Evolutionary conservation across 1,284 basidiomycete genomes (phyloP), one percentile per base, ranked within the genome.

Genomic region (Laetiporus sulphureus): DNA sequence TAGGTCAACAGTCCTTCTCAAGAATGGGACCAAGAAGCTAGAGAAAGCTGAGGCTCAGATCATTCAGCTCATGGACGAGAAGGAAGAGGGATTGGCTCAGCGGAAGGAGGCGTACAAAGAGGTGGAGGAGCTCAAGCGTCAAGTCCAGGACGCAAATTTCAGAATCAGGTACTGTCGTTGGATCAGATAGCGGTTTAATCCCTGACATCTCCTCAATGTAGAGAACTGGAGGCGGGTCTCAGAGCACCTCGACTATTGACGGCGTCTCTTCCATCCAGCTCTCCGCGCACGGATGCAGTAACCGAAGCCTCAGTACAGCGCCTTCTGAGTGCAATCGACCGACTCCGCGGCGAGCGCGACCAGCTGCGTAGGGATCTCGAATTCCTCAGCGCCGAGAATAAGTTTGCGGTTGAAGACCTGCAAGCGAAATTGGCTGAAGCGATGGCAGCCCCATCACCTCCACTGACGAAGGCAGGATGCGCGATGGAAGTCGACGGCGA

Each of bases 321-420:
- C 27, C 66, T 88, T 22, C 65, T 88, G 32, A 62, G 63, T 29
- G 74, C 83, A 3, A 69, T 89, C 34, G 72, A 75, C 15, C 76
- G 85, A 23, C 62, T 91, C 21, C 79, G 89, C 12, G 57, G 58
- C 3, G 87, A 91, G 53, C 71, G 88, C 6, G 81, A 91, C 50
- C 67, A 66, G 30, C 67, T 87, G 13, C 71, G 72, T 43, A 69
- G 78, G 13, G 73, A 80, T 43, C 58, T 90, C 12, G 72, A 84
- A 32, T 91, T 88, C 62, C 63, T 82, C 32, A 72, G 82, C 50
- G 68, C 72, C n/a, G 88, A 91, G 59, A 73, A 76, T 22, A 75
- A 68, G 45, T 86, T 88, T 53, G 69, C 77, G 3, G 69, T 80
- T 6, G 71, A 83, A 45, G 73, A 77, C 1, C 64, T 84, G 32